Base-by-base conservation (phyloP, 352 stramenopile species). In the Peronospora destructor region DNA sequence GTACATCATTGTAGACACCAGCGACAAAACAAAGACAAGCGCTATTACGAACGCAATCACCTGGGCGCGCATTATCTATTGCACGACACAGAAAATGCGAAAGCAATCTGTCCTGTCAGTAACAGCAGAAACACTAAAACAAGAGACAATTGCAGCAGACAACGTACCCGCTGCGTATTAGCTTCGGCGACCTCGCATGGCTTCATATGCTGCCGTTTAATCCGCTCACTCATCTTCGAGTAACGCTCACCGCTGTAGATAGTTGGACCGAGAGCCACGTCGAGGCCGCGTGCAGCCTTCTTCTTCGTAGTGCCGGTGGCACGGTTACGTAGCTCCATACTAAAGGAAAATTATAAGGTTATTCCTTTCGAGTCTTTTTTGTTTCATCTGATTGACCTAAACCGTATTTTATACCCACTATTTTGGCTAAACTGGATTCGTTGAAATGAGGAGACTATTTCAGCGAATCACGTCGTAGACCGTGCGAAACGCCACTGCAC, bases 221-320 rank as follows among this genome's bases (percentile, higher is more conserved):
- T 53, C 1, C 81, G 73, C 68, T 91, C 81, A 45, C 73, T 87
- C 68, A 85, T 83, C 65, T 91, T 91, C 44, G 70, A 74, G 61
- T 87, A 91, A 46, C 81, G 76, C 62, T 89, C 81, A 47, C 81
- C 81, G 2, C 64, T 79, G 59, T 91, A 91, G 45, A 91, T 80
- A 21, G 77, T 84, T n/a, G 81, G 81, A 0, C 81, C 81, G 1
- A 91, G 62, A 14, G 66, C 45, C 25, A 91, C 77, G 43, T 91
- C 68, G 4, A 67, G 45, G 23, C 71, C 55, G 13, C 53, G 49
- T 7, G 59, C 40, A n/a, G 54, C 50, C 12, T 65, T 54, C 12
- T 65, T 54, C 49, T 74, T 76, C 1, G 59, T 56, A 21, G 64
- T 51, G 26, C 52, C 63, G 2, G 59, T 56, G 10, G 46, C 56